These are phyloP conservation scores for Podospora australis DNA, from an alignment of 495 filamentous ascomycete species.

Conservation along the genomic window DNA sequence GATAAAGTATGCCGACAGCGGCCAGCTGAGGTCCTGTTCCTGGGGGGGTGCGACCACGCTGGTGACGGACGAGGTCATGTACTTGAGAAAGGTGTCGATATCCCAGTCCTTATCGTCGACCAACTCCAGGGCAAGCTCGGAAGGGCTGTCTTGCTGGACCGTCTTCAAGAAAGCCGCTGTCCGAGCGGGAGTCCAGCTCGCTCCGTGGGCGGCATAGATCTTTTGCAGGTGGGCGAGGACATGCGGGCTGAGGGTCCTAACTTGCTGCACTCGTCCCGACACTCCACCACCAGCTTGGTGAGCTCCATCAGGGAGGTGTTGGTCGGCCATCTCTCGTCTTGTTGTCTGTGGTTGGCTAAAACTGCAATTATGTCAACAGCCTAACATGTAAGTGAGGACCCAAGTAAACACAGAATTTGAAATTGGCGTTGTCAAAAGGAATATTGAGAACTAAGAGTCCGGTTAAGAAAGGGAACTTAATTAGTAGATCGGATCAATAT, in stretches of 20 bases:
- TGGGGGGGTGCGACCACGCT: conserved; percentile 34
- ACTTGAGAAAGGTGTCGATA: conserved; percentile 48
- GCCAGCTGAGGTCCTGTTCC: conserved; percentile 51
- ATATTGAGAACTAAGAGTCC: neutral
- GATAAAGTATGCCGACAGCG: conserved; percentile 83
- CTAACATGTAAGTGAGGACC: too few relatives aligned
- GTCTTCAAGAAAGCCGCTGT: conserved; percentile 31
- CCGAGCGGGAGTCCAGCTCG: conserved; percentile 33
- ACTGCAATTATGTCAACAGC: neutral
- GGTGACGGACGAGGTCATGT: conserved; percentile 54
- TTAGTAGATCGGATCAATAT: neutral
- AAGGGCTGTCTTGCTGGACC: conserved; percentile 30
- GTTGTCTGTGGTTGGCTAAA: neutral
- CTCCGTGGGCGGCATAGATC: conserved; percentile 32
- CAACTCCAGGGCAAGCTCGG: conserved; percentile 18
- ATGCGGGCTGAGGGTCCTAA: conserved; percentile 25
- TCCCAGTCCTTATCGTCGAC: conserved; percentile 24
- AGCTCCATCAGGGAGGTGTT: conserved; percentile 17
- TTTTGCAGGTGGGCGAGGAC: conserved; percentile 31
- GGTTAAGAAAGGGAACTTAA: neutral
- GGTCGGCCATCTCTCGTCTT: neutral
- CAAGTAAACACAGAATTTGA: neutral
- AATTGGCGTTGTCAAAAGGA: neutral
- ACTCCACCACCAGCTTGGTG: conserved; percentile 35
- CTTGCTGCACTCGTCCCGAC: conserved; percentile 18